Evolutionary conservation across 1,139 yeast genomes (phyloP).

Genomic region (Debaryomycetaceae sp.): DNA sequence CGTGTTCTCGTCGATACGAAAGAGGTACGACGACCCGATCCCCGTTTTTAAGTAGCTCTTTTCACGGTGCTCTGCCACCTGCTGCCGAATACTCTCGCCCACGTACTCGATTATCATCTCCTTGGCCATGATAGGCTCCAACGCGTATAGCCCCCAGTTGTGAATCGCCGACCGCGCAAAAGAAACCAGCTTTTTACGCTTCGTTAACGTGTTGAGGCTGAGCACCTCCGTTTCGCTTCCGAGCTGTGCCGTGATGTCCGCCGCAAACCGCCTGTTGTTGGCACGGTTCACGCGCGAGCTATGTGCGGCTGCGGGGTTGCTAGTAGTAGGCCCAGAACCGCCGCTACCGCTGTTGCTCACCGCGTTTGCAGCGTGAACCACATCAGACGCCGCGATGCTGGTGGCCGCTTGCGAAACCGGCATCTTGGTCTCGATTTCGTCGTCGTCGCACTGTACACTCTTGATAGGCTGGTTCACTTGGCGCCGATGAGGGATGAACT

Average conservation of each 20-base stretch:
- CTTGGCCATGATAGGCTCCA: constrained; percentile 86
- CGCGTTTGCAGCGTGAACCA: constrained; percentile 5
- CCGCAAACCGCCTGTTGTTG: constrained; percentile 80
- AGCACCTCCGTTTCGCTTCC: constrained; percentile 77
- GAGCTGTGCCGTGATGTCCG: constrained; percentile 77
- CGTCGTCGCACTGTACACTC: constrained; percentile 49
- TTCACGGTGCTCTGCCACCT: constrained; percentile 89
- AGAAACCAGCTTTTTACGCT: constrained; percentile 86
- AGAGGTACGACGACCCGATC: constrained; percentile 87
- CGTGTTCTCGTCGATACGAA: constrained; percentile 86
- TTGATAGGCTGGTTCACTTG: constrained; percentile 43
- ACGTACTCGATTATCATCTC: constrained; percentile 98
- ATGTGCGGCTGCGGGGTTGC: constrained; percentile 15
- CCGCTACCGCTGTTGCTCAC: constrained; percentile 8
- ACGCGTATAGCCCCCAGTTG: constrained; percentile 95
- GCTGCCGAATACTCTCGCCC: constrained; percentile 93
- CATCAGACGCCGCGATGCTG: constrained; percentile 7
- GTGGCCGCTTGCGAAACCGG: constrained; percentile 13
- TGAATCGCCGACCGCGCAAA: constrained; percentile 96
- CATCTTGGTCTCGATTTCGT: constrained; percentile 6
- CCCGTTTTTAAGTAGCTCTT: constrained; percentile 80
- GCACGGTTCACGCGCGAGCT: constrained; percentile 85
- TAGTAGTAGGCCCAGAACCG: constrained; percentile 2
- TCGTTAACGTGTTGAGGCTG: constrained; percentile 67
- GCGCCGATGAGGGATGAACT: constrained; percentile 70